Percentiles rank a stretch among this genome's conserved stretches.
phyloP scores from a whole-genome alignment of 176 grass and related monocot species.

The Carex cristatella region DNA sequence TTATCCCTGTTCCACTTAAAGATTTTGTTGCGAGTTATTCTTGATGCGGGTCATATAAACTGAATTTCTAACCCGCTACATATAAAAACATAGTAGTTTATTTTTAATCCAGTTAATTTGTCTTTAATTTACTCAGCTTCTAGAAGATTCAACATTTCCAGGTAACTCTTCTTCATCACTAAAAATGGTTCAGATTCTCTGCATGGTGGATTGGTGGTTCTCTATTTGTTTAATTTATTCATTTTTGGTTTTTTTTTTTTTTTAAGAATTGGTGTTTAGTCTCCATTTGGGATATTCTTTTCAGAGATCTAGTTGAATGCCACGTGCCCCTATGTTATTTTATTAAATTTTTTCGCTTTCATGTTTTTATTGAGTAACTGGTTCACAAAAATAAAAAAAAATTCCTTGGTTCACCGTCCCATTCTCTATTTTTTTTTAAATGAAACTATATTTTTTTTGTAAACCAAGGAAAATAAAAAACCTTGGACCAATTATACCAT shows the following conservation, averaged over 20 bases:
- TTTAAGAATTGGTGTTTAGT: not conserved
- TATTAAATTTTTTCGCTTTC: not conserved
- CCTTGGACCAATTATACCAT: not conserved
- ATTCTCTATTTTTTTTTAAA: not conserved
- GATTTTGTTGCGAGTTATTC: not conserved
- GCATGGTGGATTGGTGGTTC: not conserved
- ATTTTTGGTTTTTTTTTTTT: not conserved
- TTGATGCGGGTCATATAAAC: not conserved
- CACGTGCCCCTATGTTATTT: not conserved
- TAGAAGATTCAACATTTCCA: conserved; percentile 5
- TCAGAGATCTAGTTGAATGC: not conserved
- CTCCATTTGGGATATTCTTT: not conserved
- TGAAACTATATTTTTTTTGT: not conserved
- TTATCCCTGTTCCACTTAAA: not conserved
- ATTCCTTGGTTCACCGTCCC: not conserved
- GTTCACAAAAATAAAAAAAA: too few relatives aligned
- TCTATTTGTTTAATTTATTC: conserved; percentile 5
- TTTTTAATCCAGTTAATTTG: not conserved
- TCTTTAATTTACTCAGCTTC: not conserved
- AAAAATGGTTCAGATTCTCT: not conserved
- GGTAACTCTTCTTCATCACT: not conserved
- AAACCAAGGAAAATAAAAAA: conserved; percentile 1
- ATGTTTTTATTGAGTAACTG: too few relatives aligned
- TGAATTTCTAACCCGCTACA: not conserved
- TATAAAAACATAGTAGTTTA: not conserved